phyloP scores from a whole-genome alignment of 2,329 filamentous ascomycete species.

The Nemania abortiva region DNA sequence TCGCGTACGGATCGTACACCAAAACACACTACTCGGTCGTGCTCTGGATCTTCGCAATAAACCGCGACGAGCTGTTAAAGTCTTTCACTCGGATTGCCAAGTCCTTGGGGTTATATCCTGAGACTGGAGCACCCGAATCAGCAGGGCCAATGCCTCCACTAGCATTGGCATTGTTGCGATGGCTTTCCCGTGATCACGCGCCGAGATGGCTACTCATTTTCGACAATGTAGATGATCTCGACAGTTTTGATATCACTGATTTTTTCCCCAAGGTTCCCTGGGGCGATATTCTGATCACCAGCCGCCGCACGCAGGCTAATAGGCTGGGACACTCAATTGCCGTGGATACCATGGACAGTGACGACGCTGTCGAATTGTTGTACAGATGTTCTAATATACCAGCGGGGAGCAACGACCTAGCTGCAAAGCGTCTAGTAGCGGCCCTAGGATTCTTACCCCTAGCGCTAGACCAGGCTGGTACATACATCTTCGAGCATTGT shows the following conservation, averaged over 20 bases:
- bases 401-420: neutral
- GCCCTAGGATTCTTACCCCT: neutral
- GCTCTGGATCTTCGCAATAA: neutral
- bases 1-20: neutral
- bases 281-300: neutral
- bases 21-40: neutral
- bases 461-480: neutral
- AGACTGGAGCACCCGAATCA: neutral
- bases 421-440: neutral
- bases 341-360: neutral
- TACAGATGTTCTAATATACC: neutral
- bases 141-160: neutral
- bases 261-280: neutral
- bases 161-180: neutral
- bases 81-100: neutral
- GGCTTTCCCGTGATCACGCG: neutral
- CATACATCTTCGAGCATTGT: neutral
- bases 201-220: neutral
- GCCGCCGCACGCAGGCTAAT: neutral
- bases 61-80: neutral
- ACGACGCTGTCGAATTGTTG: neutral
- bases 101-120: neutral
- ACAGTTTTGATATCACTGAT: neutral
- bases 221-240: neutral
- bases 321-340: neutral